Percentiles rank a stretch among this genome's conserved stretches.
Conservation (phyloP, 106 monocot species). For the Gastrodia elata region DNA sequence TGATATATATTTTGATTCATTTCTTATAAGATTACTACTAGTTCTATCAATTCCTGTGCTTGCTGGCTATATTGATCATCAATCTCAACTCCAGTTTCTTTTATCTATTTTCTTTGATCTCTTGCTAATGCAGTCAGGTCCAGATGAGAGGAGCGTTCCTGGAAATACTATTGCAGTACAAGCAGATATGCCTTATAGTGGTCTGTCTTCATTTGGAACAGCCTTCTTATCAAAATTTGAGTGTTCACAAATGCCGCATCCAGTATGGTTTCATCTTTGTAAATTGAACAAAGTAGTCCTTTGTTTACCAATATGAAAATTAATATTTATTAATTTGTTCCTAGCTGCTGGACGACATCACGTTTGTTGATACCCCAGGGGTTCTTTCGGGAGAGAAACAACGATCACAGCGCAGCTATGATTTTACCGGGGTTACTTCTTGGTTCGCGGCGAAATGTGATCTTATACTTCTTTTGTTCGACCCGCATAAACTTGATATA, state of each 20-base stretch:
- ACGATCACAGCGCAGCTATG: slow-evolving; percentile 83
- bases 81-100: background rate
- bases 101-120: background rate
- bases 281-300: background rate
- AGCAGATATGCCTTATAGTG: slow-evolving; percentile 93
- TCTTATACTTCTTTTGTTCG: slow-evolving; percentile 85
- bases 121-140: slow-evolving; percentile 46
- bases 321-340: background rate
- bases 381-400: slow-evolving; percentile 97
- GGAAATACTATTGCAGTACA: slow-evolving; percentile 97
- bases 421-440: slow-evolving; percentile 92
- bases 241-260: slow-evolving; percentile 95
- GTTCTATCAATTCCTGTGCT: too few species aligned
- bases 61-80: too few species aligned
- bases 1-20: too few species aligned
- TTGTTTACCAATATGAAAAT: background rate
- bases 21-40: too few species aligned
- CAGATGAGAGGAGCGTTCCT: slow-evolving; percentile 91
- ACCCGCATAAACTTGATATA: slow-evolving; percentile 95
- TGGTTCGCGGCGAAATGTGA: slow-evolving; percentile 98
- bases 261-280: slow-evolving; percentile 31
- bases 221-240: slow-evolving; percentile 91
- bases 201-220: slow-evolving; percentile 78
- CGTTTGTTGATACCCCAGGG: slow-evolving; percentile 93
- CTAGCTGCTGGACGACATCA: slow-evolving; percentile 73